Evolutionary conservation across 768 basidiomycete species (phyloP), one percentile per base, ranked within the genome.

Genomic region (Tremella yokohamensis): DNA sequence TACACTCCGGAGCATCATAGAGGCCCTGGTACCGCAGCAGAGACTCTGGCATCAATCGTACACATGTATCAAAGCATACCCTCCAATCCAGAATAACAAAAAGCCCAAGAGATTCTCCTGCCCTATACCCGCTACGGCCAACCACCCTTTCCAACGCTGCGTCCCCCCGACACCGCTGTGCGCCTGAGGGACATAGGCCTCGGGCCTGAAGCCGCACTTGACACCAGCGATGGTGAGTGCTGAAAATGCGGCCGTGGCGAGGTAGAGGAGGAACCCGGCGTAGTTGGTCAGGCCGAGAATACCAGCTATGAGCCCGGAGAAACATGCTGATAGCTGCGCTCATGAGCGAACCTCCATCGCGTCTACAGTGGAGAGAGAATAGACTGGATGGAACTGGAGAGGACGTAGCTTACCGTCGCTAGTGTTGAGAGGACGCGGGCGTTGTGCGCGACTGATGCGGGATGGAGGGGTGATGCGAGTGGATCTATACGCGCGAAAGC

Each of bases 21-120:
- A 45, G 15, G n/a, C 18, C 12, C 12, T 40, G 39, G 39, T 4
- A 45, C 4, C 15, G n/a, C 42, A 6, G 42, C 7, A 18, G 22
- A 45, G 22, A 6, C 6, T 45, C 42, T n/a, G 6, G 22, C 42
- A 45, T 45, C 11, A 34, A 20, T 61, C 72, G 65, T 57, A 73
- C 72, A 34, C 72, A 64, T 73, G 72, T 68, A 73, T 70, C 37
- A 73, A 49, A 15, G 69, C 92, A 74, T 89, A 94, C 75, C 92
- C 88, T 55, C 94, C 79, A 37, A 92, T 97, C 92, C 92, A 97
- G 19, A 88, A 86, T 25, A 96, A 83, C 57, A 97, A 83, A 69
- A 93, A 97, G 2, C 90, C 89, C 69, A 90, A 89, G 16, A 86
- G 79, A 63, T 90, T 92, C 76, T 96, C 92, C 77, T 91, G 88